Conservation (phyloP, 805 yeast genomes). For the Pichia exigua region DNA sequence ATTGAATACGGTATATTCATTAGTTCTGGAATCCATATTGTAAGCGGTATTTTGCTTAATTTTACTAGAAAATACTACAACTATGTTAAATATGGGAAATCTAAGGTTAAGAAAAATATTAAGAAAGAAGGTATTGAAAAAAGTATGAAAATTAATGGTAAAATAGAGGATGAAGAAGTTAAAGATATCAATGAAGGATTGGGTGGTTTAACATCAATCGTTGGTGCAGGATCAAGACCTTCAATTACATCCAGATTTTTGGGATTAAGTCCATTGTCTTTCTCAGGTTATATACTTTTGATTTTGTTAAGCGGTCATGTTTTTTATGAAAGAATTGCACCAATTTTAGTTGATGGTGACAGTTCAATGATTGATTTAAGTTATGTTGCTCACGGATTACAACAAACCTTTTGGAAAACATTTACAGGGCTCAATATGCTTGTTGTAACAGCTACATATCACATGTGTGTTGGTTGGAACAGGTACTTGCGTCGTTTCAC, state of each 20-base stretch:
- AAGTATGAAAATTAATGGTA: slow-evolving; percentile 4
- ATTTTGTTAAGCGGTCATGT: slow-evolving; percentile 41
- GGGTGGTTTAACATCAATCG: slow-evolving; percentile 50
- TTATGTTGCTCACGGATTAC: slow-evolving; percentile 38
- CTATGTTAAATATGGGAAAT: slow-evolving; percentile 21
- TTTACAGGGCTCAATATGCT: slow-evolving; percentile 30
- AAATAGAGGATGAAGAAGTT: slow-evolving; percentile 16
- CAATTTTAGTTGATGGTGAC: slow-evolving; percentile 56
- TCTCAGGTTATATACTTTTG: slow-evolving; percentile 50
- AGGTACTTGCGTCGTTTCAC: slow-evolving; percentile 37
- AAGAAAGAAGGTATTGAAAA: neutral
- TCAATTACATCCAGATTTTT: slow-evolving; percentile 36
- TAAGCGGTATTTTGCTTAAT: slow-evolving; percentile 44
- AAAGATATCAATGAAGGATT: slow-evolving; percentile 43
- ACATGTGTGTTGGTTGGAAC: slow-evolving; percentile 45
- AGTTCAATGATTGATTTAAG: slow-evolving; percentile 47
- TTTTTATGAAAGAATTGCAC: slow-evolving; percentile 39
- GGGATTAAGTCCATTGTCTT: slow-evolving; percentile 49
- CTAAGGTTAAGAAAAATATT: slow-evolving; percentile 4
- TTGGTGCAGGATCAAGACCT: slow-evolving; percentile 47
- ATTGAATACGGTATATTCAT: slow-evolving; percentile 46
- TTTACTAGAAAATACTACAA: slow-evolving; percentile 28
- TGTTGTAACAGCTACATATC: slow-evolving; percentile 40
- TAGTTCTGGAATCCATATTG: slow-evolving; percentile 40
- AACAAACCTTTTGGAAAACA: neutral